Conservation (phyloP, 176 grass and related monocot species). For the Carex littledalei region DNA sequence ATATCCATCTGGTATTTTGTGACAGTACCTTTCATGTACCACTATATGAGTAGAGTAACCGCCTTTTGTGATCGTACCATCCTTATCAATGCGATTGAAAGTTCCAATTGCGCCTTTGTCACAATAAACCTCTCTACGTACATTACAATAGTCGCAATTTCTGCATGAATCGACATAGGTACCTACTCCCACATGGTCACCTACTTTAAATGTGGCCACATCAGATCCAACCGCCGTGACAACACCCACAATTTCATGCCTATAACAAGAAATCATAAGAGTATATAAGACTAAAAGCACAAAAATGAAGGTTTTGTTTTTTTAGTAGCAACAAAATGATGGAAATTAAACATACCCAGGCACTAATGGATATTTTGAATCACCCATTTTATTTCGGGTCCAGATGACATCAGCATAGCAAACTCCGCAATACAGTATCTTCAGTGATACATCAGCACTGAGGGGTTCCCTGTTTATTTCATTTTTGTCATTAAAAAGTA, state of each 20-base stretch:
- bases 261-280: constrained; percentile 2
- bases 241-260: constrained; percentile 45
- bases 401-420: constrained; percentile 67
- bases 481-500: neutral
- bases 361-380: constrained; percentile 56
- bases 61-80: constrained; percentile 31
- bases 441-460: constrained; percentile 51
- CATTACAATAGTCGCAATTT: constrained; percentile 28
- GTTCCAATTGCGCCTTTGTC: neutral
- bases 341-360: constrained; percentile 44
- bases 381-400: constrained; percentile 31
- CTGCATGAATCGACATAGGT: constrained; percentile 28
- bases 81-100: constrained; percentile 37
- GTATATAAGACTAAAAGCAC: too few relatives aligned
- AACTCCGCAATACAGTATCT: constrained; percentile 67
- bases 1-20: constrained; percentile 31
- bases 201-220: constrained; percentile 27
- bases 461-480: constrained; percentile 11
- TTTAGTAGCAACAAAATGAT: neutral
- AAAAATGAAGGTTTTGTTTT: neutral
- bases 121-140: constrained; percentile 36
- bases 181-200: constrained; percentile 46
- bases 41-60: constrained; percentile 32
- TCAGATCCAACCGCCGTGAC: constrained; percentile 26
- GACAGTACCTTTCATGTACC: constrained; percentile 33